Percentiles rank a stretch among this genome's conserved stretches.
Evolutionary conservation across 169 alveolate species (phyloP).

Genomic region (Ichthyophthirius multifiliis): DNA sequence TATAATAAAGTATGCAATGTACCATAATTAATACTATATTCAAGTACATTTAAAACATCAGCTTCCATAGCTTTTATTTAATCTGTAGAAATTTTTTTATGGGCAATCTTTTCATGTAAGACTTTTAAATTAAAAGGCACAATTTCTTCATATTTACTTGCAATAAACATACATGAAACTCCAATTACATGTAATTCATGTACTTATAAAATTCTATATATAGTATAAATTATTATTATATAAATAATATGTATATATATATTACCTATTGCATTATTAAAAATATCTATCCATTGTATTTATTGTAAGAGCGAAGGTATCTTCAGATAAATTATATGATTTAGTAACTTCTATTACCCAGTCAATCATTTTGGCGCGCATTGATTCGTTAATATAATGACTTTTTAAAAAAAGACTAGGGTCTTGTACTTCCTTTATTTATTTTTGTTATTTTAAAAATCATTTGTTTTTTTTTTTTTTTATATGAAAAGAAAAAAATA

Average conservation of each 20-base stretch:
- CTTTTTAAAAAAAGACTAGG: slow-evolving; percentile 2
- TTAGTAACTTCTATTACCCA: slow-evolving; percentile 81
- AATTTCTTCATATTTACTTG: slow-evolving; percentile 66
- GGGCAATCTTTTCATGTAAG: slow-evolving; percentile 64
- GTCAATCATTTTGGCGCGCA: slow-evolving; percentile 71
- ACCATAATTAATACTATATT: slow-evolving; percentile 31
- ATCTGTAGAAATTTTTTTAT: slow-evolving; percentile 44
- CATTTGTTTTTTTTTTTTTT: too few species aligned
- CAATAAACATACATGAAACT: slow-evolving; percentile 62
- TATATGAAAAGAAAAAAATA: too few species aligned
- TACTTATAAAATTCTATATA: not conserved
- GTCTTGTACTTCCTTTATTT: not conserved
- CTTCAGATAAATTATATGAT: slow-evolving; percentile 55
- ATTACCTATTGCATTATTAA: not conserved
- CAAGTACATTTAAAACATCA: slow-evolving; percentile 47
- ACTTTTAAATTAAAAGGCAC: slow-evolving; percentile 56
- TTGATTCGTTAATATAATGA: slow-evolving; percentile 32
- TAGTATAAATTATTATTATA: too few species aligned
- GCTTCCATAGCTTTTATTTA: slow-evolving; percentile 47
- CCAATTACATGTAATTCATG: slow-evolving; percentile 59
- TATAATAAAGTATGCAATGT: slow-evolving; percentile 42
- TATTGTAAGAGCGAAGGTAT: slow-evolving; percentile 69
- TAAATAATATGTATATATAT: too few species aligned
- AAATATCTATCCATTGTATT: slow-evolving; percentile 56
- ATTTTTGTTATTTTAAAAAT: too few species aligned